Evolutionary conservation across 2,329 filamentous ascomycete genomes (phyloP), one percentile per base, ranked within the genome.

Genomic region (Cladosporium sp.): DNA sequence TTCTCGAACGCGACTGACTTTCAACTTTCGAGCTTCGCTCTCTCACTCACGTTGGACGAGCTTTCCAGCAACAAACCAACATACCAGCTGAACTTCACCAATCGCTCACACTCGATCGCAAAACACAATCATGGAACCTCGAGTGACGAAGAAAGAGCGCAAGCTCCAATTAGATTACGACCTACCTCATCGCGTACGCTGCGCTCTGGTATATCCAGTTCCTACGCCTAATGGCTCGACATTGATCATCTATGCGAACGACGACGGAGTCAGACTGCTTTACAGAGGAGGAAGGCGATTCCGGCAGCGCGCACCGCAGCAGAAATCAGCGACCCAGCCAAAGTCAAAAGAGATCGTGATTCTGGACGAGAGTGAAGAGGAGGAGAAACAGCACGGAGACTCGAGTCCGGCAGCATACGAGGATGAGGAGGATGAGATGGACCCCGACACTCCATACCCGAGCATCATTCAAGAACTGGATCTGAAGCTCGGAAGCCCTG

Each of bases 171-270:
- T 69, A 34, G 64, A 60, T 66, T 84, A 84, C 61, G 73, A 82
- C 58, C 73, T 84, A 29, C 74, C 79, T 12, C 77, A 81, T 61
- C 78, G 80, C 58, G 71, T 80, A 52, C 75, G 80, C 66, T 69
- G 71, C 50, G 74, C 80, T 11, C 73, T 75, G 62, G 70, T 78
- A 56, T 85, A 85, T 61, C 82, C 82, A 5, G 64, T 79, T 32
- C 71, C 73, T 54, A 72, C 80, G 17, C 76, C 80, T 18, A 84
- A 84, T 64, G 80, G 80, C 62, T 84, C 82, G 3, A 80, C 77
- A 2, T 71, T 85, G 52, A 70, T 84, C 39, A 60, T 85, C 11
- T 83, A 82, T 58, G 82, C 77, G 41, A 77, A 83, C 56, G 76
- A 79, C 37, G 72, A 70, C 37, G 83, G 82, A 4, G 58, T 86